Evolutionary conservation across 768 basidiomycete genomes (phyloP), one percentile per base, ranked within the genome.

Genomic region (Phylloporus sp.): DNA sequence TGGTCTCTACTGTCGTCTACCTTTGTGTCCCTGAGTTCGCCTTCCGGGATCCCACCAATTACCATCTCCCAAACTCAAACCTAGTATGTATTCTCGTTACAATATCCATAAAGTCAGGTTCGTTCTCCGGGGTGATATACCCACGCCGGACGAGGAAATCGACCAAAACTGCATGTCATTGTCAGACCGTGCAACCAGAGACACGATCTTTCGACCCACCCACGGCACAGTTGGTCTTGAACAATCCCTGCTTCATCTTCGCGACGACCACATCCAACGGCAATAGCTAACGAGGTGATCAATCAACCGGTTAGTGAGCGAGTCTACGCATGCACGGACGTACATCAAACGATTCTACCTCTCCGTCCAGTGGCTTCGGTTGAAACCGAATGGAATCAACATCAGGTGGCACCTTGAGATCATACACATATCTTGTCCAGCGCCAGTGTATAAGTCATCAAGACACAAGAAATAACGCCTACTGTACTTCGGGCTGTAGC

Each of bases 311-410:
- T 22, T 29, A 34, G 18, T 21, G 14, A 21, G 3, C 42, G 8
- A 45, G 18, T 33, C 20, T n/a, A 31, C 3, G 24, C 5, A 40
- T 39, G 10, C 33, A 37, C 3, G 11, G 9, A 58, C 75, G 42
- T 45, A 92, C 93, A 71, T 91, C 81, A 56, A 99, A 99, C 1
- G 78, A 84, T 61, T 96, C 93, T 3, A 96, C 96, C 62, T 99
- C 96, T 21, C 90, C 93, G 54, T 99, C 96, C 18, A 79, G 71
- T 0, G 93, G 90, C 42, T 74, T 73, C 7, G 90, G 90, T 38
- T 72, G 70, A 52, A 86, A 79, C 15, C 73, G 66, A 13, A 70
- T 64, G 15, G 75, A 60, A 53, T 68, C 80, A 60, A 62, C 51
- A 26, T 65, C 68, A 6, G 69, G 52, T 0, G 90, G 91, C 18